Conservation (phyloP, 2,329 filamentous ascomycete genomes). For the Aspergillus quadricinctus region DNA sequence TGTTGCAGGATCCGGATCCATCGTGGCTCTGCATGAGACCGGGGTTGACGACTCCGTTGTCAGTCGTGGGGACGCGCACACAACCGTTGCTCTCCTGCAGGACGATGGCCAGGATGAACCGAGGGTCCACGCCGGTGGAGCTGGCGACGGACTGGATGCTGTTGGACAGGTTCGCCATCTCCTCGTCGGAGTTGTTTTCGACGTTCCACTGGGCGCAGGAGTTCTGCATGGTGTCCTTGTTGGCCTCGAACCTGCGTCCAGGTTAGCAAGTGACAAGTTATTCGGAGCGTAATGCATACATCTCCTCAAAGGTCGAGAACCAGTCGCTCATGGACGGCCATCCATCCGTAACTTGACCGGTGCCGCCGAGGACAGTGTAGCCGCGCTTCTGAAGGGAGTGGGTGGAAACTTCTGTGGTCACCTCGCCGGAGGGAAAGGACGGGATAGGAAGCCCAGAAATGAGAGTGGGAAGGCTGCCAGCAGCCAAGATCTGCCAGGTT, state of each 20-base stretch:
- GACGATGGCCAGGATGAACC: conserved; percentile 44
- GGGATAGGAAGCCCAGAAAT: conserved; percentile 23
- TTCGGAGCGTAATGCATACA: conserved; percentile 11
- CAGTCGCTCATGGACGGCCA: conserved; percentile 22
- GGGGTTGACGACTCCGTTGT: conserved; percentile 41
- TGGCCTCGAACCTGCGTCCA: conserved; percentile 9
- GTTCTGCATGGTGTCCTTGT: conserved; percentile 8
- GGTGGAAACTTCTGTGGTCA: background rate
- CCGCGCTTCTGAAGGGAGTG: conserved; percentile 2
- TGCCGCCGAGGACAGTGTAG: conserved; percentile 18
- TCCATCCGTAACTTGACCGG: conserved; percentile 17
- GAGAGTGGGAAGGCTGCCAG: conserved; percentile 27
- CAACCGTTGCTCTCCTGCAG: conserved; percentile 46
- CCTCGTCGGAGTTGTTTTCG: conserved; percentile 25
- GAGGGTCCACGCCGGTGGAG: conserved; percentile 30
- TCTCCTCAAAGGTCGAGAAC: conserved; percentile 18
- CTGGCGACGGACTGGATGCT: conserved; percentile 32
- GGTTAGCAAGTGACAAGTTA: background rate
- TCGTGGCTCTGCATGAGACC: conserved; percentile 34
- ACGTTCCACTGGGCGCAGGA: conserved; percentile 17
- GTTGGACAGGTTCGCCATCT: conserved; percentile 27
- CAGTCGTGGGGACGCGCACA: conserved; percentile 40
- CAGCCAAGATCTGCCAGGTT: conserved; percentile 21
- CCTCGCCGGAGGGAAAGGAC: conserved; percentile 16
- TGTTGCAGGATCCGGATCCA: conserved; percentile 33